Conservation (phyloP, 257 asterid genomes). For the Solanum dulcamara region DNA sequence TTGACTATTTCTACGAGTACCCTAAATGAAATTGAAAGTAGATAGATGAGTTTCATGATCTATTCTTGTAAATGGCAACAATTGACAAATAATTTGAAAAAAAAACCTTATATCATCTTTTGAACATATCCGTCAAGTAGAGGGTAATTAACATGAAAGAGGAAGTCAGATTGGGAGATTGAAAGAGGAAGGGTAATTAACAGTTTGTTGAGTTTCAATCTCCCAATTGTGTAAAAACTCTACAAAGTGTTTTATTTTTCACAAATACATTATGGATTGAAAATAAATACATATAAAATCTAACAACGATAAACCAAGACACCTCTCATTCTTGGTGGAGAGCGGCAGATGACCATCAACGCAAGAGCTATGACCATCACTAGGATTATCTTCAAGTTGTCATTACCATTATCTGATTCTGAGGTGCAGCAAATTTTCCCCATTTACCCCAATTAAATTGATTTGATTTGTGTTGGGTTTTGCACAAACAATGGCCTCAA, state of each 20-base stretch:
- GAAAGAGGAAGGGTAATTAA: no score
- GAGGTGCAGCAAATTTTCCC: slow-evolving; percentile 20
- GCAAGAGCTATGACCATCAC: slow-evolving; percentile 14
- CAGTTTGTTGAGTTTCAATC: no score
- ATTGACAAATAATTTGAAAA: not conserved
- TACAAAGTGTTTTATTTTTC: not conserved
- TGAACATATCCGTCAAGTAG: not conserved
- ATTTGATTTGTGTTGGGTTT: no score
- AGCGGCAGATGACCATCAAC: slow-evolving; percentile 14
- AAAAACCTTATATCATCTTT: not conserved
- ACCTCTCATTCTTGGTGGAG: slow-evolving; percentile 8
- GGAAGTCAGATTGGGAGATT: not conserved
- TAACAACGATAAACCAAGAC: slow-evolving; percentile 2
- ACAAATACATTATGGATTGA: not conserved
- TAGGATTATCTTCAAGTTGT: slow-evolving; percentile 4
- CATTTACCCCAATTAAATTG: slow-evolving; percentile 9
- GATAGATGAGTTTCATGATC: not conserved
- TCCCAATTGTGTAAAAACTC: no score
- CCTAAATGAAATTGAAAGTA: not conserved
- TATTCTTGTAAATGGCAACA: not conserved
- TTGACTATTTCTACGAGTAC: no score
- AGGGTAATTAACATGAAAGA: not conserved
- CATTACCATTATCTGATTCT: not conserved
- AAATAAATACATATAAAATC: not conserved
- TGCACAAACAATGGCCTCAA: not conserved